Percentiles rank a stretch among this genome's conserved stretches.
Conservation (phyloP, 345 rosid genomes). For the Conringia planisiliqua region DNA sequence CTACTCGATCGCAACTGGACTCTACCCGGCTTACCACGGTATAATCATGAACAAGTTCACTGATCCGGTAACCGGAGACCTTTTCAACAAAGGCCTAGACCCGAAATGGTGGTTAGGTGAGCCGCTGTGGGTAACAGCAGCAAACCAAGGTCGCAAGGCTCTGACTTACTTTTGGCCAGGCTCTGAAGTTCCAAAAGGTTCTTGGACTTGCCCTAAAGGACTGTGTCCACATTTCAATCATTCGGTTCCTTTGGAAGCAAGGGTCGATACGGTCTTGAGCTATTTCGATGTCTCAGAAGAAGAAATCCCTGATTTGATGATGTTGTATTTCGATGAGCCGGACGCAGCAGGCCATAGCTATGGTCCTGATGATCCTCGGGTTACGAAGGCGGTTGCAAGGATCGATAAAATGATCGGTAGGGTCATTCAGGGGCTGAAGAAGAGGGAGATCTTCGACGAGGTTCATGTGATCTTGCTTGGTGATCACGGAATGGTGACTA, state of each 20-base stretch:
- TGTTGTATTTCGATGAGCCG: conserved; percentile 79
- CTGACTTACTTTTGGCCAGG: conserved; percentile 89
- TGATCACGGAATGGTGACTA: conserved; percentile 94
- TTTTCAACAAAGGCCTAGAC: conserved; percentile 60
- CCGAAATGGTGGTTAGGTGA: conserved; percentile 96
- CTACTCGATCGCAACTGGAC: conserved; percentile 87
- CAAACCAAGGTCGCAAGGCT: conserved; percentile 71
- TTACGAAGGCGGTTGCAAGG: conserved; percentile 53
- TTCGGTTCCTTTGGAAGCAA: conserved; percentile 63
- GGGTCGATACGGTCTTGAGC: conserved; percentile 64
- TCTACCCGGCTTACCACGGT: conserved; percentile 88
- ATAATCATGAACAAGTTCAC: conserved; percentile 59
- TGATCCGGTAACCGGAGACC: conserved; percentile 57
- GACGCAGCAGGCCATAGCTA: conserved; percentile 76
- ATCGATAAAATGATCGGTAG: conserved; percentile 67
- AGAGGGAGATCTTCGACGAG: conserved; percentile 67
- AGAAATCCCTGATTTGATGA: conserved; percentile 64
- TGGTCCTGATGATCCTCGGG: conserved; percentile 79
- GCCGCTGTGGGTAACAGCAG: conserved; percentile 87
- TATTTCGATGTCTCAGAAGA: conserved; percentile 58
- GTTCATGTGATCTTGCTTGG: conserved; percentile 77
- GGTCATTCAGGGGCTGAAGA: conserved; percentile 65
- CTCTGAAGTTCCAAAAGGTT: conserved; percentile 78
- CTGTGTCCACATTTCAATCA: conserved; percentile 51
- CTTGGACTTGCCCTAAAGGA: conserved; percentile 71